A percentile compares a stretch with the other conserved stretches of the same genome.
Evolutionary conservation across 2,329 filamentous ascomycete species (phyloP).

Genomic region (Calonectria multiphialidica): DNA sequence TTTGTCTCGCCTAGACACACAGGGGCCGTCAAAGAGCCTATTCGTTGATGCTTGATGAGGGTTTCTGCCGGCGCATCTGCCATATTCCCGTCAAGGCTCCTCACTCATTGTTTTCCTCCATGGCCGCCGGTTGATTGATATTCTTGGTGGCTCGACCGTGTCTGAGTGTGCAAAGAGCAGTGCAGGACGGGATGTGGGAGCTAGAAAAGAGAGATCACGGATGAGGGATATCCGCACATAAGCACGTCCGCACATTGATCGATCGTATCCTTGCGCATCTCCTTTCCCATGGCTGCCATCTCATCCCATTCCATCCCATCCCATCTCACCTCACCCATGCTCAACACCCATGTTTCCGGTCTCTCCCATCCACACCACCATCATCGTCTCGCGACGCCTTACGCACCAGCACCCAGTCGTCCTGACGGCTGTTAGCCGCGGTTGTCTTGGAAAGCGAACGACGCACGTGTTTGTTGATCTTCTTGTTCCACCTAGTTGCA

Average conservation of each 20-base stretch:
- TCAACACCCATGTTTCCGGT: constrained; percentile 16
- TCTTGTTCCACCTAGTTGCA: constrained; percentile 3
- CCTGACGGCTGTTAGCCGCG: constrained; percentile 14
- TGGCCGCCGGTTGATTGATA: neutral
- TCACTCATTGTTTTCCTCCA: constrained; percentile 6
- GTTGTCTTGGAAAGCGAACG: constrained; percentile 4
- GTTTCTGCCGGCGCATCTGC: constrained; percentile 13
- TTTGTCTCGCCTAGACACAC: constrained; percentile 3
- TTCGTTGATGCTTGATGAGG: constrained; percentile 17
- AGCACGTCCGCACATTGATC: constrained; percentile 5
- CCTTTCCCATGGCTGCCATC: constrained; percentile 18
- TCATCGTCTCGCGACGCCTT: constrained; percentile 13
- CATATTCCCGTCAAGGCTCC: constrained; percentile 12
- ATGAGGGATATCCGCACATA: constrained; percentile 6
- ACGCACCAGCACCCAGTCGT: neutral
- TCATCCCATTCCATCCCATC: constrained; percentile 16
- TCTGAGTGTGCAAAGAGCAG: neutral
- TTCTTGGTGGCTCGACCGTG: neutral
- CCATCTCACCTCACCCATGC: constrained; percentile 22
- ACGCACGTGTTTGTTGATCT: constrained; percentile 20
- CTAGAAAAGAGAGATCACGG: neutral
- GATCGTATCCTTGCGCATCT: constrained; percentile 24
- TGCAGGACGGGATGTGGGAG: constrained; percentile 8
- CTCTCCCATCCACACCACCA: constrained; percentile 20
- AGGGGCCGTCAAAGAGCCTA: constrained; percentile 4